These are phyloP conservation scores for Echria macrotheca DNA, from an alignment of 495 filamentous ascomycete species.

Conservation along the genomic window DNA sequence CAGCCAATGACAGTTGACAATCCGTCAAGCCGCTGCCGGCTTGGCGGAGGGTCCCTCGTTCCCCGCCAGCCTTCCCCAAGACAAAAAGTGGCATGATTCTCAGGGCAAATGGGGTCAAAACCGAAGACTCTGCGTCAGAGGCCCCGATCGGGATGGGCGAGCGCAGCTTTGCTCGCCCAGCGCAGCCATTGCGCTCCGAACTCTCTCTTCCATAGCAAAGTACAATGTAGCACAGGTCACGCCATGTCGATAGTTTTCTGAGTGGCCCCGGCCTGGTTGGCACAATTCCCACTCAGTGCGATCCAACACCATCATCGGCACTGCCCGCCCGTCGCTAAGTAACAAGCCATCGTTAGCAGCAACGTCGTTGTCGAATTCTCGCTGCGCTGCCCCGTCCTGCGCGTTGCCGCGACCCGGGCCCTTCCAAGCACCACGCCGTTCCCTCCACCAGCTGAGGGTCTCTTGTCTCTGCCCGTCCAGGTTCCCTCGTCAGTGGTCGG, in stretches of 20 bases:
- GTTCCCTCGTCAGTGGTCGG: neutral
- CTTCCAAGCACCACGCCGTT: too few relatives aligned
- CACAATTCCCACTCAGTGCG: slow-evolving; percentile 4
- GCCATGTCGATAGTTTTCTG: slow-evolving; percentile 22
- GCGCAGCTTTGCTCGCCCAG: too few relatives aligned
- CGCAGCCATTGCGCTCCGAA: too few relatives aligned
- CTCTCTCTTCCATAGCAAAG: neutral
- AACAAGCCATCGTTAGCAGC: too few relatives aligned
- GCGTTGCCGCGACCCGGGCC: slow-evolving; percentile 1
- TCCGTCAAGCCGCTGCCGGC: slow-evolving; percentile 27
- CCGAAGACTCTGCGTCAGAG: slow-evolving; percentile 24
- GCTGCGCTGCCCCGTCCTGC: neutral
- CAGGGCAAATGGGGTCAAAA: slow-evolving; percentile 28
- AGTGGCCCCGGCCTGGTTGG: slow-evolving; percentile 14
- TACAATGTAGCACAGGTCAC: slow-evolving; percentile 19
- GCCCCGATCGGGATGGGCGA: slow-evolving; percentile 25
- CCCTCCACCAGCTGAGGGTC: too few relatives aligned
- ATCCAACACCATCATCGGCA: too few relatives aligned
- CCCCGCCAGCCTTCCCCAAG: slow-evolving; percentile 19
- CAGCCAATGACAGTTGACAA: slow-evolving; percentile 14
- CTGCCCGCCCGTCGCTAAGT: too few relatives aligned
- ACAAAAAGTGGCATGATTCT: slow-evolving; percentile 35
- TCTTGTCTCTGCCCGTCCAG: neutral
- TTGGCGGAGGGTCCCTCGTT: slow-evolving; percentile 21
- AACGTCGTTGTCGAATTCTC: too few relatives aligned